Conservation (phyloP, 768 basidiomycete genomes). For the Crassisporium funariophilum region DNA sequence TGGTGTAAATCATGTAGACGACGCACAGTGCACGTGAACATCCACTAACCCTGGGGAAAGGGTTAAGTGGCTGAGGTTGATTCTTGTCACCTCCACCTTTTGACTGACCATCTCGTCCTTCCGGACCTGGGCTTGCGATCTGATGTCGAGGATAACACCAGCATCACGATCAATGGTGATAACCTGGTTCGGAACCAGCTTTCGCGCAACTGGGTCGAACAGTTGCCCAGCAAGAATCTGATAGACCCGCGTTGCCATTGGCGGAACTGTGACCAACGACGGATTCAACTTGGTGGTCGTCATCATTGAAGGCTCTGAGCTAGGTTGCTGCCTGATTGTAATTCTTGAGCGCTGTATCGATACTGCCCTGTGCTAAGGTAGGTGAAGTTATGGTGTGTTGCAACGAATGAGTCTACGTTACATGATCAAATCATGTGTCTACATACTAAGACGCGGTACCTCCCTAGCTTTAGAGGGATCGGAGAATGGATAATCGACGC, state of each 20-base stretch:
- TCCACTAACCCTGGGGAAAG: constrained; percentile 19
- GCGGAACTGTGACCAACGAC: too few relatives aligned
- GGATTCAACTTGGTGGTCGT: not conserved
- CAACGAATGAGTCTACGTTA: too few relatives aligned
- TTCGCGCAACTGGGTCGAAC: constrained; percentile 48
- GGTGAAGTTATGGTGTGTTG: too few relatives aligned
- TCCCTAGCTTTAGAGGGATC: too few relatives aligned
- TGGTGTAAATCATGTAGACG: constrained; percentile 58
- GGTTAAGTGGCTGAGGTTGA: constrained; percentile 13
- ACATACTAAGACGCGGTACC: too few relatives aligned
- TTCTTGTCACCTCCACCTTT: constrained; percentile 12
- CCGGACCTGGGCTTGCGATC: constrained; percentile 7
- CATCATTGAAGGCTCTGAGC: too few relatives aligned
- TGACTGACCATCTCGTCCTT: not conserved
- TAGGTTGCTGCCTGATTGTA: too few relatives aligned
- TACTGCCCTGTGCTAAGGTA: too few relatives aligned
- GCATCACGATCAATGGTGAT: constrained; percentile 48
- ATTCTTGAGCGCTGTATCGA: too few relatives aligned
- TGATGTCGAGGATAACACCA: constrained; percentile 52
- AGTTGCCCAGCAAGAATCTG: constrained; percentile 46
- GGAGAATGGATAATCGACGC: too few relatives aligned
- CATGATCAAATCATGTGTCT: too few relatives aligned
- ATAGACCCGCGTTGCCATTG: constrained; percentile 10
- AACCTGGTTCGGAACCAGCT: constrained; percentile 44
- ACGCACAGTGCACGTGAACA: constrained; percentile 25